phyloP scores from a whole-genome alignment of 2,329 filamentous ascomycete species.

The Cytospora paraplurivora region DNA sequence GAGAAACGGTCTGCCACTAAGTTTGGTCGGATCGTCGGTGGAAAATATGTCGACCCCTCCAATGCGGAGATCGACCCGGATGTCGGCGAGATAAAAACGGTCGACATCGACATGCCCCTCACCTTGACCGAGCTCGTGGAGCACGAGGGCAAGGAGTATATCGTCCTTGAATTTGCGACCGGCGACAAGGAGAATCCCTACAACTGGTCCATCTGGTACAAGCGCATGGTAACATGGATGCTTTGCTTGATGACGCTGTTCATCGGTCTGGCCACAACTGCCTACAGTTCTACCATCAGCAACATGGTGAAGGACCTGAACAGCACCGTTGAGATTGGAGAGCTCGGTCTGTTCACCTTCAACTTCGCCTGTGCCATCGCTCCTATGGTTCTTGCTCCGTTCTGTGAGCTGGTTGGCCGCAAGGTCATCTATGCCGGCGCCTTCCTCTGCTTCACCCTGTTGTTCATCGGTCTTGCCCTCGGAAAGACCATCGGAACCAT shows the following conservation, averaged over 20 bases:
- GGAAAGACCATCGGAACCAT: constrained; percentile 52
- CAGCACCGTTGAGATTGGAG: constrained; percentile 44
- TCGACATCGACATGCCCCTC: constrained; percentile 52
- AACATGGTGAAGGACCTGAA: constrained; percentile 49
- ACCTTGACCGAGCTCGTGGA: constrained; percentile 47
- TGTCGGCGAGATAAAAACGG: constrained; percentile 42
- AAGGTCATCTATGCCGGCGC: constrained; percentile 49
- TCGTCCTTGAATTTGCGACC: constrained; percentile 48
- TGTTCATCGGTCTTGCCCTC: constrained; percentile 51
- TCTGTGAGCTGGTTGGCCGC: constrained; percentile 52
- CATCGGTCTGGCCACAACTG: constrained; percentile 56
- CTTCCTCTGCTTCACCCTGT: constrained; percentile 48
- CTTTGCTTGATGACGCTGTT: constrained; percentile 56
- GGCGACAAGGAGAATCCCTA: constrained; percentile 54
- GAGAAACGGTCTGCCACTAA: constrained; percentile 24
- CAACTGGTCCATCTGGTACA: constrained; percentile 50
- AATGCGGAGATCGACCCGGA: constrained; percentile 38
- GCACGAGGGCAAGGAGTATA: constrained; percentile 46
- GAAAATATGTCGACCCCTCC: constrained; percentile 39
- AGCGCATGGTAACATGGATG: constrained; percentile 48
- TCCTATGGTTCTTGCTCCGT: constrained; percentile 50
- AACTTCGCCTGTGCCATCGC: constrained; percentile 52
- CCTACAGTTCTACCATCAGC: constrained; percentile 52
- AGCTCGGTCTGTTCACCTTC: constrained; percentile 53
- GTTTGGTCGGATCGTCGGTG: constrained; percentile 43